Evolutionary conservation across 768 basidiomycete species (phyloP).

Genomic region (Termitomyces sp.): DNA sequence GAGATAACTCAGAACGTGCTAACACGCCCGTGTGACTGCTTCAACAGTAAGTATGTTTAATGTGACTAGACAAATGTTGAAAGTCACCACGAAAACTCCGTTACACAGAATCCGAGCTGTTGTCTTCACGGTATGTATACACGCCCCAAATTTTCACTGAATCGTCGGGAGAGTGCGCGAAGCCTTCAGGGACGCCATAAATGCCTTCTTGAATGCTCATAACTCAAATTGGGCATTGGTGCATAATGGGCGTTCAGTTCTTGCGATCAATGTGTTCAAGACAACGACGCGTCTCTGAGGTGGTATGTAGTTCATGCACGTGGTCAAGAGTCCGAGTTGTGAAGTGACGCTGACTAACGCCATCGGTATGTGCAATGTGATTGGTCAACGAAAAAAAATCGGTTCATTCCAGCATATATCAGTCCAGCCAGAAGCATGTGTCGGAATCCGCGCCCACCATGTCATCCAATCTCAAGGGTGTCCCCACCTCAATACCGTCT

Average conservation of each 20-base stretch:
- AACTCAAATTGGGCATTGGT: neutral
- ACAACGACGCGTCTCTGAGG: neutral
- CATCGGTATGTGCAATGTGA: slow-evolving; percentile 20
- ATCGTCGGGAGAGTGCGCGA: neutral
- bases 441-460: slow-evolving; percentile 26
- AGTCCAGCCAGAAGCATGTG: neutral
- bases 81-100: neutral
- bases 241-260: neutral
- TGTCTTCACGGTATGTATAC: neutral
- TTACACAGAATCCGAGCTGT: neutral
- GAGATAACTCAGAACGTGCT: neutral
- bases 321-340: neutral
- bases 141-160: neutral
- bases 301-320: neutral
- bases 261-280: neutral
- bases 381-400: slow-evolving; percentile 33
- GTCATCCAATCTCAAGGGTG: slow-evolving; percentile 22
- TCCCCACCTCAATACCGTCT: slow-evolving; percentile 37
- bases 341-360: slow-evolving; percentile 11
- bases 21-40: neutral
- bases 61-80: no score
- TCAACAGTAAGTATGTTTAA: no score
- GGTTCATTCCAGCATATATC: slow-evolving; percentile 24
- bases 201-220: neutral
- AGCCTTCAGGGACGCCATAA: neutral